Conservation (phyloP, 495 filamentous ascomycete species). For the Staphylotrichum tortipilum region DNA sequence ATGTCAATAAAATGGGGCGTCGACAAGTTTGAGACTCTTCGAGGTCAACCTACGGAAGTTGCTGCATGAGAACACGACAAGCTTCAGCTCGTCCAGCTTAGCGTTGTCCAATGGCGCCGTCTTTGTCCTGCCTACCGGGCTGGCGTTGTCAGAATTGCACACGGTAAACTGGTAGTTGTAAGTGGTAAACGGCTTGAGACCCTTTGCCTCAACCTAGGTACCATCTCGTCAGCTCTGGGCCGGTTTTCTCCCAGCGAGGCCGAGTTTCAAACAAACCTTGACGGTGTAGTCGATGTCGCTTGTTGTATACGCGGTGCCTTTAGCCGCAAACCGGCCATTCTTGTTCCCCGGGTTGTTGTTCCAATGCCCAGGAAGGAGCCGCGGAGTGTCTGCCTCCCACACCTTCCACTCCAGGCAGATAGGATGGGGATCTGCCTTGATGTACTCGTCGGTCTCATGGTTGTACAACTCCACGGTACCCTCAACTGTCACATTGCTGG, state of each 20-base stretch:
- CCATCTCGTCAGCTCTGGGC: neutral
- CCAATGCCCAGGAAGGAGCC: neutral
- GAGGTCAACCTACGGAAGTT: slow-evolving; percentile 39
- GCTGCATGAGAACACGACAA: slow-evolving; percentile 46
- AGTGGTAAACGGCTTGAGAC: slow-evolving; percentile 45
- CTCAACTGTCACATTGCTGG: slow-evolving; percentile 45
- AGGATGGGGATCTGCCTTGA: slow-evolving; percentile 44
- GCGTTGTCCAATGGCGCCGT: slow-evolving; percentile 36
- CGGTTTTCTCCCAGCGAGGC: neutral
- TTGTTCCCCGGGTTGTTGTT: neutral
- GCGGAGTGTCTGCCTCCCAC: slow-evolving; percentile 13
- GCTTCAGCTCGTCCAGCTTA: slow-evolving; percentile 31
- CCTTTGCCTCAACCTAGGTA: slow-evolving; percentile 50
- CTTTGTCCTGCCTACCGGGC: slow-evolving; percentile 44
- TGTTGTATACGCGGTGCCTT: slow-evolving; percentile 49
- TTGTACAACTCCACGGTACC: slow-evolving; percentile 48
- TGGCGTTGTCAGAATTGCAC: slow-evolving; percentile 36
- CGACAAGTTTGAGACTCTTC: slow-evolving; percentile 11
- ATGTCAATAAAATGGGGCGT: slow-evolving; percentile 1
- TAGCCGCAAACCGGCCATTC: slow-evolving; percentile 26
- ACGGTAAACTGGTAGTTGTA: slow-evolving; percentile 48
- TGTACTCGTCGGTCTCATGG: slow-evolving; percentile 45
- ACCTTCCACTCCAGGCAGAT: slow-evolving; percentile 50
- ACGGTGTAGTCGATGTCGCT: slow-evolving; percentile 61
- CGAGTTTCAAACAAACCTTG: slow-evolving; percentile 17